Evolutionary conservation across 352 stramenopile genomes (phyloP).

Genomic region (Detonula confervacea): DNA sequence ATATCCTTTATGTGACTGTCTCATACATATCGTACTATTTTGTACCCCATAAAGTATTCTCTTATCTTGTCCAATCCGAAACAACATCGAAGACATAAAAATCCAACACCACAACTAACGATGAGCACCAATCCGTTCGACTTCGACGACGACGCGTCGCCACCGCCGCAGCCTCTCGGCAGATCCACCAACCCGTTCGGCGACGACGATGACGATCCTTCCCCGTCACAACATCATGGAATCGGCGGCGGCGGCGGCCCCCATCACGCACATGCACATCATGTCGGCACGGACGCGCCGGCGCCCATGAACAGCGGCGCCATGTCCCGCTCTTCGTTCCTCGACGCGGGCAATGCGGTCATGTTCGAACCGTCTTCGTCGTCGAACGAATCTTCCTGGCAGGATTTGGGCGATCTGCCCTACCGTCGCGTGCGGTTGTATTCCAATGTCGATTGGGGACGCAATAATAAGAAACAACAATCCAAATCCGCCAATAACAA

Average conservation of each 20-base stretch:
- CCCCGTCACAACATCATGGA: neutral
- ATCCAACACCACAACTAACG: neutral
- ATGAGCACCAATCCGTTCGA: conserved; percentile 44
- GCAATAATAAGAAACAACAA: neutral
- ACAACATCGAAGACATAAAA: neutral
- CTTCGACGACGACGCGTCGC: conserved; percentile 3
- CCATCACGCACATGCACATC: no score
- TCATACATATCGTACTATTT: no score
- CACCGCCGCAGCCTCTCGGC: neutral
- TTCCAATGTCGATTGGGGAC: conserved; percentile 67
- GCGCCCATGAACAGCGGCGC: conserved; percentile 17
- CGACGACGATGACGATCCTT: conserved; percentile 5
- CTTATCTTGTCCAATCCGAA: no score
- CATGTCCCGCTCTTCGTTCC: conserved; percentile 14
- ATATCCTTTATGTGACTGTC: no score
- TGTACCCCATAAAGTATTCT: no score
- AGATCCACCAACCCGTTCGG: conserved; percentile 36
- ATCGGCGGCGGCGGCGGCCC: neutral
- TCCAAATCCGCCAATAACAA: neutral
- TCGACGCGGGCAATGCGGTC: neutral
- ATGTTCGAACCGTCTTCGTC: conserved; percentile 10
- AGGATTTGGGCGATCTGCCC: conserved; percentile 80
- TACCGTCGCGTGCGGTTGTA: conserved; percentile 76
- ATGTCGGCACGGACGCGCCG: no score
- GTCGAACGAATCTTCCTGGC: conserved; percentile 68